phyloP scores from a whole-genome alignment of 2,329 filamentous ascomycete species.

The Leptographium flavum region DNA sequence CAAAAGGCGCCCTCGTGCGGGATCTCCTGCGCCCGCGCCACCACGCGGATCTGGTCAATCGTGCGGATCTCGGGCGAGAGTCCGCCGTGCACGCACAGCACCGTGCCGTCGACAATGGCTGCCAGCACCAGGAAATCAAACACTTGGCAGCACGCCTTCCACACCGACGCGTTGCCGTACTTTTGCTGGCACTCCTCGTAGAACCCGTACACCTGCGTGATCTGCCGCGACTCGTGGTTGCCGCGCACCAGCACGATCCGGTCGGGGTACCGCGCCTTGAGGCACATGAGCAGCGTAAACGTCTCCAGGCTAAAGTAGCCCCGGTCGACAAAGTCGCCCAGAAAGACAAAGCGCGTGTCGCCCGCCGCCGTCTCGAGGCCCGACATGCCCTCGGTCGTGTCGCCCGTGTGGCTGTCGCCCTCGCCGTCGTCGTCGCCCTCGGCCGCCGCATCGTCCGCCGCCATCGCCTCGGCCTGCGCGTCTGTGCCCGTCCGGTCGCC shows the following conservation, averaged over 20 bases:
- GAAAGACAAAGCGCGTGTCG: slow-evolving; percentile 43
- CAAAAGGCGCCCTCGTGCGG: slow-evolving; percentile 98
- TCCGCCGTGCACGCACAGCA: slow-evolving; percentile 94
- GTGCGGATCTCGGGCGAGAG: slow-evolving; percentile 84
- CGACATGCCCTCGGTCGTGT: slow-evolving; percentile 17
- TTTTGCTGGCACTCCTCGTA: slow-evolving; percentile 98
- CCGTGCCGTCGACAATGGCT: slow-evolving; percentile 95
- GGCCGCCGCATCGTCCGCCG: slow-evolving; percentile 31
- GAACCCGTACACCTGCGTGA: slow-evolving; percentile 97
- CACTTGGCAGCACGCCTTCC: slow-evolving; percentile 99
- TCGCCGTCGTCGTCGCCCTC: slow-evolving; percentile 25
- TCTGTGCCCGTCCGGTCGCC: slow-evolving; percentile 23
- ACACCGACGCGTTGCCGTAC: slow-evolving; percentile 98
- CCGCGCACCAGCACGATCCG: slow-evolving; percentile 92
- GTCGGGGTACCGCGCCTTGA: slow-evolving; percentile 83
- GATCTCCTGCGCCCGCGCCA: slow-evolving; percentile 93
- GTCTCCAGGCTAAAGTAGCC: slow-evolving; percentile 97
- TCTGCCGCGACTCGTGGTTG: slow-evolving; percentile 94
- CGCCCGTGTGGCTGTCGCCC: slow-evolving; percentile 20
- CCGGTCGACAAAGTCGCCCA: slow-evolving; percentile 91
- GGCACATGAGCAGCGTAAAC: slow-evolving; percentile 89
- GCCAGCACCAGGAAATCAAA: slow-evolving; percentile 96
- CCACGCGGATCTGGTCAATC: slow-evolving; percentile 98
- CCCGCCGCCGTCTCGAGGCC: slow-evolving; percentile 29
- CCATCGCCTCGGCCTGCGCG: slow-evolving; percentile 29